These are phyloP conservation scores for Rosa chinensis DNA, from an alignment of 306 rosid species.

Conservation along the genomic window DNA sequence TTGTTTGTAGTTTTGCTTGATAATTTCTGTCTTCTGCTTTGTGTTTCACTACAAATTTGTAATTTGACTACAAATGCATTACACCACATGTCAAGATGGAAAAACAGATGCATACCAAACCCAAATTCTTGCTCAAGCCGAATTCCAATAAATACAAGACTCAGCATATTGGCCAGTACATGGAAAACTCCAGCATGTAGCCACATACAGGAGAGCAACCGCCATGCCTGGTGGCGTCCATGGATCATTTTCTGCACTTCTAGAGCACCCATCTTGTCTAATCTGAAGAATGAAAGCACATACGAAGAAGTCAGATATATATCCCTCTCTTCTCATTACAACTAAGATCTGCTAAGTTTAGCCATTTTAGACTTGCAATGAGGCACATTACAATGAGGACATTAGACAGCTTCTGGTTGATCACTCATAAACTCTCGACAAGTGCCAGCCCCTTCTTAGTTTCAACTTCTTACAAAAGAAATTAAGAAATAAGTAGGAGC, in stretches of 20 bases:
- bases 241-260: conserved; percentile 54
- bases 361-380: not conserved
- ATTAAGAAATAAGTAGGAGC: not conserved
- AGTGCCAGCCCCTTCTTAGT: not conserved
- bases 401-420: not conserved
- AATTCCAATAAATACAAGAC: conserved; percentile 77
- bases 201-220: conserved; percentile 75
- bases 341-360: not conserved
- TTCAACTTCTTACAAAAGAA: not conserved
- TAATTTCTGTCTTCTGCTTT: not conserved
- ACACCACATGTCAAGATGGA: conserved; percentile 25
- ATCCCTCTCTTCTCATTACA: conserved; percentile 3
- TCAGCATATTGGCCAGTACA: conserved; percentile 79
- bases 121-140: conserved; percentile 92
- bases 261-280: conserved; percentile 77
- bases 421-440: not conserved
- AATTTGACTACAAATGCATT: not conserved
- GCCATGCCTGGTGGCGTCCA: conserved; percentile 67
- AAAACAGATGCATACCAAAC: conserved; percentile 63
- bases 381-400: not conserved
- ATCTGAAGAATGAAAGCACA: conserved; percentile 37
- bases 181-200: conserved; percentile 83
- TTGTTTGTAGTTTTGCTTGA: not conserved
- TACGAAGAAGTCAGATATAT: conserved; percentile 12
- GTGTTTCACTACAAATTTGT: not conserved